Evolutionary conservation across 139 green algal genomes (phyloP), one percentile per base, ranked within the genome.

Genomic region (Chlamydomonas sp.): DNA sequence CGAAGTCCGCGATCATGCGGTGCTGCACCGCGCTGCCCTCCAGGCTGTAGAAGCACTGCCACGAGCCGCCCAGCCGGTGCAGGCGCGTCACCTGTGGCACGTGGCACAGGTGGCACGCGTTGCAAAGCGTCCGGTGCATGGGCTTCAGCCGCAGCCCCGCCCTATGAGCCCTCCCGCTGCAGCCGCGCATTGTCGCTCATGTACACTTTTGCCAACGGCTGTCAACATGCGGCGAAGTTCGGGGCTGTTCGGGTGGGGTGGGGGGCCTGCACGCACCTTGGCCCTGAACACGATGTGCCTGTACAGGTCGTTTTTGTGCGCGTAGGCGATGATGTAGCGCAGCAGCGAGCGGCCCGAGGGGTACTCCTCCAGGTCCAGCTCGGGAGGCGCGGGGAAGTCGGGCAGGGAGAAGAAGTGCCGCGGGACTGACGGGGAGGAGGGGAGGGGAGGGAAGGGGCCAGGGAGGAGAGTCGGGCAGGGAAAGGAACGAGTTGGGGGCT

Each of bases 41-140:
- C 1, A 86, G 7, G 82, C 79, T 71, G n/a, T 78, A 86, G 82
- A 80, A 86, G 82, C 82, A 86, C 82, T 86, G 82, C 82, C 82
- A 86, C 18, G 63, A 20, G 18, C 82, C 82, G 1, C 9, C 63
- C 61, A 86, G 82, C 9, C 82, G 82, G 82, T 86, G 82, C 18
- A 86, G 82, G 3, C 82, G 82, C 1, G 82, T 86, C 59, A 86
- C 71, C 31, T 49, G 31, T 49, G 31, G 31, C 31, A 49, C 31
- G 31, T 49, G 31, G 31, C 31, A 49, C 31, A 49, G 31, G 31
- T 49, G 31, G 31, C 31, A 49, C 31, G 31, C 31, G 31, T 49
- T 49, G 31, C 31, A 49, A 49, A 49, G 31, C 31, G 31, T 49
- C 31, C 31, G 31, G 31, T 49, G 31, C 31, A 49, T 49, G 31